Base-by-base conservation (phyloP, 192 early-diverging fungal genomes). In the Mortierella alpina region DNA sequence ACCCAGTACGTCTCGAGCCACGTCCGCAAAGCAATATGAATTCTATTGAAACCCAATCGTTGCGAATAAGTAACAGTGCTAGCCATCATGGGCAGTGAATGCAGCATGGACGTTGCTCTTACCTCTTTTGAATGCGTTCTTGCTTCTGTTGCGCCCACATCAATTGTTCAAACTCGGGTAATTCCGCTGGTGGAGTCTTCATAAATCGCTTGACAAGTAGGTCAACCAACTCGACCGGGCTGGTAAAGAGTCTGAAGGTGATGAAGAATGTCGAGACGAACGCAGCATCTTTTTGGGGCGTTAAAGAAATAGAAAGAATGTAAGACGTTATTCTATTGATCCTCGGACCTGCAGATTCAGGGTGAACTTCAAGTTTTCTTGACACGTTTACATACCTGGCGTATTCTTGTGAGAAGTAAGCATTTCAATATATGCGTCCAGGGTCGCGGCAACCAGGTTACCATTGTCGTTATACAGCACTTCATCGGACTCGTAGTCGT, bases 171-270 rank as follows among this genome's bases (percentile, higher is more conserved):
- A 71, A 70, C 5, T 82, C 77, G 10, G 72, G 85, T 23, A 95
- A 48, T 3, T 69, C 84, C 0, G 45, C 45, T 1, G 90, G 90
- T n/a, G 93, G 87, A 31, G 72, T 46, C n/a, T 92, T 68, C 17
- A 81, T 82, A 60, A 93, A 96, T n/a, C 97, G 88, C 8, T 84
- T 62, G 5, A 85, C 85, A 20, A 99, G 79, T 6, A 91, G 76
- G 4, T 83, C 72, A 8, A 94, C 82, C 47, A 98, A 85, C 20
- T 91, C 90, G 0, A 41, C 65, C 8, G 95, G 90, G 11, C 84
- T 88, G 20, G 92, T 92, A 70, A 98, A 98, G 3, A 93, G 82
- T 6, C 95, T 91, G 82, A 97, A 99, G 1, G 95, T 93, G 31
- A 96, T 85, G 51, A 97, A 88, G 73, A 99, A 99, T 0, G 92